Evolutionary conservation across 148 eudicot species (phyloP).

Genomic region (Diospyros kaki): DNA sequence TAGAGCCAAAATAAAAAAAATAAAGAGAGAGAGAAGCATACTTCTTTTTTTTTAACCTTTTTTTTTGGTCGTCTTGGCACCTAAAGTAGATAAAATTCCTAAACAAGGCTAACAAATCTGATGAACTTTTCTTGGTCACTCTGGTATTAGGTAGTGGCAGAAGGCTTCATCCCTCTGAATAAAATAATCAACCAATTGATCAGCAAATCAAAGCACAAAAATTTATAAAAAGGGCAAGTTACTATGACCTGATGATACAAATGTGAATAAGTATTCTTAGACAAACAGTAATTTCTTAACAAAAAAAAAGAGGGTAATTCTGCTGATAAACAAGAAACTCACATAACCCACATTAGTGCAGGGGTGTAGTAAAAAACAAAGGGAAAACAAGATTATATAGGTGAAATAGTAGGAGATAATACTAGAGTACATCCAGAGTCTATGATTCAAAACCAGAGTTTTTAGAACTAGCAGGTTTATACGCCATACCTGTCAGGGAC

Average conservation of each 20-base stretch:
- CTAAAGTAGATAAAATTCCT: too few relatives aligned
- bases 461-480: neutral
- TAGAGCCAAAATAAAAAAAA: too few relatives aligned
- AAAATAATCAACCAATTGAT: too few relatives aligned
- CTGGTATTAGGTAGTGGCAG: too few relatives aligned
- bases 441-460: neutral
- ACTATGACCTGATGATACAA: neutral
- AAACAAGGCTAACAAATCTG: too few relatives aligned
- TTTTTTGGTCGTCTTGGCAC: too few relatives aligned
- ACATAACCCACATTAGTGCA: neutral
- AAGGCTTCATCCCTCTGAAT: too few relatives aligned
- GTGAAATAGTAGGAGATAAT: neutral
- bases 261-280: too few relatives aligned
- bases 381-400: neutral
- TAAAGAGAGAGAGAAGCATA: too few relatives aligned
- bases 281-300: neutral
- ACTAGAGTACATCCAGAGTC: neutral
- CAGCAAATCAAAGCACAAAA: too few relatives aligned
- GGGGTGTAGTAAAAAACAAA: neutral
- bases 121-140: too few relatives aligned
- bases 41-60: too few relatives aligned
- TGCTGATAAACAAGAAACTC: neutral
- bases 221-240: neutral
- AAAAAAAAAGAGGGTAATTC: neutral
- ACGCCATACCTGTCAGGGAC: slow-evolving; percentile 76